phyloP scores from a whole-genome alignment of 768 basidiomycete species.

The Auriculariales sp. region DNA sequence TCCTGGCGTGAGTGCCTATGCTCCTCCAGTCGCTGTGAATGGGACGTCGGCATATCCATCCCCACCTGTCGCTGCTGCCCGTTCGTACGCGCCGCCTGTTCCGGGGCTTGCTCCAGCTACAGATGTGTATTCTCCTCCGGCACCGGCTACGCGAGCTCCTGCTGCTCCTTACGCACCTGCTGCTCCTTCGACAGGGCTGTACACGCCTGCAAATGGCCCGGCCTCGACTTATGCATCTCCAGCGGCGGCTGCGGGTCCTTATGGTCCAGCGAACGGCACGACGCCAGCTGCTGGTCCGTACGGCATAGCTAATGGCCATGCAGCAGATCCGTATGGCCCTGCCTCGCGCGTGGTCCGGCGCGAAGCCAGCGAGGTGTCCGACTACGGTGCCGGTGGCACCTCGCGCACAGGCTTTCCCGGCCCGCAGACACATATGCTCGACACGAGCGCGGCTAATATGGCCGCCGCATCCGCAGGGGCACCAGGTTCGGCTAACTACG shows the following conservation, averaged over 20 bases:
- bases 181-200: too few relatives aligned
- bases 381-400: slow-evolving; percentile 9
- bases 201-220: too few relatives aligned
- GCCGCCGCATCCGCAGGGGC: not conserved
- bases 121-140: not conserved
- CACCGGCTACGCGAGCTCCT: too few relatives aligned
- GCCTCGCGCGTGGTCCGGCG: not conserved
- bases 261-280: too few relatives aligned
- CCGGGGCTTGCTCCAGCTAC: not conserved
- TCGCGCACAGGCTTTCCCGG: not conserved
- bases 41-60: not conserved
- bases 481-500: slow-evolving; percentile 9
- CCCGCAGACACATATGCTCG: not conserved
- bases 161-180: too few relatives aligned
- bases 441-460: not conserved
- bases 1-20: not conserved
- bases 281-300: too few relatives aligned
- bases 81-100: too few relatives aligned
- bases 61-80: too few relatives aligned
- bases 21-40: not conserved
- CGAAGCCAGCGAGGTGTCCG: slow-evolving; percentile 7
- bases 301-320: too few relatives aligned
- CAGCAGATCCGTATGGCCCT: not conserved
- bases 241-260: too few relatives aligned
- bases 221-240: too few relatives aligned